phyloP scores from a whole-genome alignment of 805 yeast species.

The Barnettozyma vustinii region DNA sequence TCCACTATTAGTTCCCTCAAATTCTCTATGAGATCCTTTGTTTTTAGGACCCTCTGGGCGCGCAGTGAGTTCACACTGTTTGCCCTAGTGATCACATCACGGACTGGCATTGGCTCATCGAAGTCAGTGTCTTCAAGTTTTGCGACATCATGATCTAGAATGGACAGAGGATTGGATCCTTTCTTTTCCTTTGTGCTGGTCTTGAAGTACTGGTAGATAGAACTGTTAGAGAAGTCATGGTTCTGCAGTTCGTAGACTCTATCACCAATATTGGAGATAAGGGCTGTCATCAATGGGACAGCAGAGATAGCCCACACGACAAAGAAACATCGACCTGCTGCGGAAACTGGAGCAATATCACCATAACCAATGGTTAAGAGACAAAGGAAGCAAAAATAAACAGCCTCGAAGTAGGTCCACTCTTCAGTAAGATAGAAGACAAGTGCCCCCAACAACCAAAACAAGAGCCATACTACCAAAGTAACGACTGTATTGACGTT shows the following conservation, averaged over 20 bases:
- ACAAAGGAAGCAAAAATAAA: slow-evolving; percentile 75
- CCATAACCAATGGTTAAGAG: slow-evolving; percentile 85
- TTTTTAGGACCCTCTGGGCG: not conserved
- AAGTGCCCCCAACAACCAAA: slow-evolving; percentile 72
- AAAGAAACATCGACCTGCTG: slow-evolving; percentile 69
- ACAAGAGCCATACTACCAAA: slow-evolving; percentile 41
- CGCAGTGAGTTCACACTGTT: slow-evolving; percentile 1
- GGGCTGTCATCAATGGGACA: slow-evolving; percentile 80
- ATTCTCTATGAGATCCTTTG: slow-evolving; percentile 21
- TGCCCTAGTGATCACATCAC: not conserved
- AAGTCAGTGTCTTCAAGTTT: not conserved
- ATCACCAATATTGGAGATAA: slow-evolving; percentile 71
- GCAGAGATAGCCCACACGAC: slow-evolving; percentile 79
- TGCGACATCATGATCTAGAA: not conserved
- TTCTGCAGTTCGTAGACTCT: slow-evolving; percentile 33
- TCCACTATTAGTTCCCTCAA: slow-evolving; percentile 14
- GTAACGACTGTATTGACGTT: slow-evolving; percentile 35
- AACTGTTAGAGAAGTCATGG: slow-evolving; percentile 11
- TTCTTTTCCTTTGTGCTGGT: not conserved
- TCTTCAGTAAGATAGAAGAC: slow-evolving; percentile 54
- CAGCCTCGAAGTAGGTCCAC: slow-evolving; percentile 66
- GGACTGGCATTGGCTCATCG: slow-evolving; percentile 3
- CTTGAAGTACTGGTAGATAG: slow-evolving; percentile 9
- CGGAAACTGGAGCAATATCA: slow-evolving; percentile 54
- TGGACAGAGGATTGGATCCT: not conserved